Conservation (phyloP, 345 rosid genomes). For the Citrus trifoliata region DNA sequence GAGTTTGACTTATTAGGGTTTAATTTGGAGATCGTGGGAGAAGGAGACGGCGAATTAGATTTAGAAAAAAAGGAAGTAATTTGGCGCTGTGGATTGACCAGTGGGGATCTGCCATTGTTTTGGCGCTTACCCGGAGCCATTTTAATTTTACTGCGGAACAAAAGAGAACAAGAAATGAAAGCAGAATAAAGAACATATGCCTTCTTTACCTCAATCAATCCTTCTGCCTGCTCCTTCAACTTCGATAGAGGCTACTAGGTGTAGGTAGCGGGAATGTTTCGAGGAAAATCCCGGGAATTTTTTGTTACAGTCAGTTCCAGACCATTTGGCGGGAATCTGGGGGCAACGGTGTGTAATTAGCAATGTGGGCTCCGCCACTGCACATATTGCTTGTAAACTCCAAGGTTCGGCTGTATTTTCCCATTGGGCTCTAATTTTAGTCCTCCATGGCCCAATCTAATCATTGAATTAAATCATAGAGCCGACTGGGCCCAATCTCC, state of each 20-base stretch:
- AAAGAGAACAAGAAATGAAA: background rate
- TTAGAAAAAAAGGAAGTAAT: constrained; percentile 85
- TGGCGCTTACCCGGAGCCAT: constrained; percentile 82
- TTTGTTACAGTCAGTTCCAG: background rate
- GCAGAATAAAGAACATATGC: background rate
- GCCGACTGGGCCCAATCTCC: background rate
- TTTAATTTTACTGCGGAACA: background rate
- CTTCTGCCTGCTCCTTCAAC: background rate
- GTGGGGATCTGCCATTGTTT: constrained; percentile 79
- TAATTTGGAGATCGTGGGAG: constrained; percentile 31
- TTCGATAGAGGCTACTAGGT: background rate
- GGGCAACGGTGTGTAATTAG: background rate
- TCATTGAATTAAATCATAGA: background rate
- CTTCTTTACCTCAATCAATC: too few species aligned
- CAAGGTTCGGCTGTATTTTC: background rate
- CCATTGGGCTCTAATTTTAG: background rate
- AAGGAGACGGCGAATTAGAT: constrained; percentile 39
- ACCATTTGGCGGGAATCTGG: constrained; percentile 28
- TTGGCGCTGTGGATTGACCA: constrained; percentile 85
- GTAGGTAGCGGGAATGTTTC: constrained; percentile 24
- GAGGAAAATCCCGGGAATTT: constrained; percentile 5
- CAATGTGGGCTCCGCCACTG: too few species aligned
- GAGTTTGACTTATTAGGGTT: constrained; percentile 26
- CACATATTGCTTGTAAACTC: background rate
- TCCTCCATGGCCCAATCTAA: too few species aligned